Evolutionary conservation across 768 basidiomycete genomes (phyloP), one percentile per base, ranked within the genome.

Genomic region (Rhodotorula toruloides): DNA sequence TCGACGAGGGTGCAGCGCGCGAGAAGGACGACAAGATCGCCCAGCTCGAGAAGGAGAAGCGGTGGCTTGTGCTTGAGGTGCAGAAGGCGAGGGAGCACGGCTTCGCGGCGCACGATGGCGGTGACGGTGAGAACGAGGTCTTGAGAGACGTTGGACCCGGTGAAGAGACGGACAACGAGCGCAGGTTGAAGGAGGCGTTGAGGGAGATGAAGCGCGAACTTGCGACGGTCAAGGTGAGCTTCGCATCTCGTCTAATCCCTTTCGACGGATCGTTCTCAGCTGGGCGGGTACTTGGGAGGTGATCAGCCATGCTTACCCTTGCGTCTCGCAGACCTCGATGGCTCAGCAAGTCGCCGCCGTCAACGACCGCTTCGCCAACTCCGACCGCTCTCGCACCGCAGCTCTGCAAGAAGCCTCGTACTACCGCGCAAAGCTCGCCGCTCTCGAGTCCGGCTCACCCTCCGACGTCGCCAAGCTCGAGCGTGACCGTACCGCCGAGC

Each of bases 331-430:
- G 89, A 83, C 84, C n/a, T 81, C 82, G 42, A 81, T 92, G 74
- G 42, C 71, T 71, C 74, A 76, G 63, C 70, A 78, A 75, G 60
- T 68, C 71, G 21, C 54, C 27, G 81, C 83, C 21, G 86, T 85
- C 58, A 90, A 94, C 5, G 86, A 89, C 48, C 86, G 85, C 46
- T 77, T 96, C 16, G 81, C 84, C 7, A 88, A 91, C 58, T 87
- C 89, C 0, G 90, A 93, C 69, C 84, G 88, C 56, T 78, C 85
- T 68, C 87, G 87, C 67, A 77, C 82, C 12, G 86, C 84, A 48
- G 96, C 96, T 2, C 79, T 89, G 13, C 90, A 98, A 77, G 96
- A 99, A 78, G 89, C 93, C 4, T 90, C 92, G 1, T 97, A 88
- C 79, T 96, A 92, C 76, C 90, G 93, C 55, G 90, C 93, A 53